A percentile compares a stretch with the other conserved stretches of the same genome.
Conservation (phyloP, 768 basidiomycete species). For the Leccinum fibrillosum region DNA sequence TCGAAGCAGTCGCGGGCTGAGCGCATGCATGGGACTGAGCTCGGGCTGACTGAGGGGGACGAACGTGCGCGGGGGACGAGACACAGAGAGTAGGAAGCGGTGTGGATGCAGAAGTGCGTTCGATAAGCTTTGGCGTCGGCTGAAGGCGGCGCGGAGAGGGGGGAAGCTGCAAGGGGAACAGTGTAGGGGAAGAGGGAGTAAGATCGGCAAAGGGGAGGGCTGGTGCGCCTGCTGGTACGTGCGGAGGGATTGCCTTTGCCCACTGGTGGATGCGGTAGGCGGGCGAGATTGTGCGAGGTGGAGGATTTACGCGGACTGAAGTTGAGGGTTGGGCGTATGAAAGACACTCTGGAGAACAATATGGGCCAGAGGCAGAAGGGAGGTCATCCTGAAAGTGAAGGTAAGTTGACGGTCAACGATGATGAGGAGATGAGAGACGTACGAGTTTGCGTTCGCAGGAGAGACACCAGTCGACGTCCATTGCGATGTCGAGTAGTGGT, state of each 20-base stretch:
- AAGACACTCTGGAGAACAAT: slow-evolving; percentile 53
- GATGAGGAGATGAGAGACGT: slow-evolving; percentile 25
- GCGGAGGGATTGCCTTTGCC: slow-evolving; percentile 30
- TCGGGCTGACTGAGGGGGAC: slow-evolving; percentile 26
- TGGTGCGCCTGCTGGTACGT: slow-evolving; percentile 32
- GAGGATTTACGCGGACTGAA: neutral
- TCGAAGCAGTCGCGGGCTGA: slow-evolving; percentile 33
- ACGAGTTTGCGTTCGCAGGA: slow-evolving; percentile 59
- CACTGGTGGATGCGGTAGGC: slow-evolving; percentile 25
- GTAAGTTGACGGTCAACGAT: neutral
- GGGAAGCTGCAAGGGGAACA: slow-evolving; percentile 8
- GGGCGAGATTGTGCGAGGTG: neutral
- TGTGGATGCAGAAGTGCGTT: slow-evolving; percentile 28
- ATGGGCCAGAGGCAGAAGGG: slow-evolving; percentile 36
- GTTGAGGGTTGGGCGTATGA: slow-evolving; percentile 39
- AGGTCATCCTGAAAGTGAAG: slow-evolving; percentile 9
- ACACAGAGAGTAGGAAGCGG: slow-evolving; percentile 49
- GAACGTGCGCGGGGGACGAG: slow-evolving; percentile 38
- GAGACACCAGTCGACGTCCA: slow-evolving; percentile 74
- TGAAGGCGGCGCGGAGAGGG: slow-evolving; percentile 24
- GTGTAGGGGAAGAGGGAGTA: neutral
- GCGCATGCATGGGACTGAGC: slow-evolving; percentile 34
- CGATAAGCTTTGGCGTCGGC: slow-evolving; percentile 35
- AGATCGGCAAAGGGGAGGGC: slow-evolving; percentile 26
- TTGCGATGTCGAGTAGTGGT: slow-evolving; percentile 21